phyloP scores from a whole-genome alignment of 2,329 filamentous ascomycete genomes.

The Aschersonia sp. region DNA sequence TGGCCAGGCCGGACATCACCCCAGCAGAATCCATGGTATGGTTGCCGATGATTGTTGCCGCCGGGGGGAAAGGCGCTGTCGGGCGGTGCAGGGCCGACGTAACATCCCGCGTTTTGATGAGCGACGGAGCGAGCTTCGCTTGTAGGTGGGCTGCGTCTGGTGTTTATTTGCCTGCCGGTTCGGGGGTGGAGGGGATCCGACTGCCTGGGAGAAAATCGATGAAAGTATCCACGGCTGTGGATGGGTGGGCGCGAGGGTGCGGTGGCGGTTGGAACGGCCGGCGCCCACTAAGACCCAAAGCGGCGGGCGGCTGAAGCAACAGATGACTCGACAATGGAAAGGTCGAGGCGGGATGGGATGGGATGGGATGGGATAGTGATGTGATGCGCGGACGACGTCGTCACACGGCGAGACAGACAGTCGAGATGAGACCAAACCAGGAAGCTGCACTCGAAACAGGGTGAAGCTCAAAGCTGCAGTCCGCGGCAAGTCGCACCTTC shows the following conservation, averaged over 20 bases:
- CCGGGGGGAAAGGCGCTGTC: background rate
- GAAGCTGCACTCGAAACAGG: no score
- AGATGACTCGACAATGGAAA: background rate
- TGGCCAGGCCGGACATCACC: conserved; percentile 1
- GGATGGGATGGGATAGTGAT: background rate
- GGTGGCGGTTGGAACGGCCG: background rate
- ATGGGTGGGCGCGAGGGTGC: background rate
- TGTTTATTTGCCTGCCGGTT: conserved; percentile 1
- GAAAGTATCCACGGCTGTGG: no score
- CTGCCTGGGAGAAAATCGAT: no score
- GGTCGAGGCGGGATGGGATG: background rate
- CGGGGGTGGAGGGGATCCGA: background rate
- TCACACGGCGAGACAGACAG: no score
- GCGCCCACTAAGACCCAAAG: background rate
- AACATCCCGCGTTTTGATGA: background rate
- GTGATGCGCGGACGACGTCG: background rate
- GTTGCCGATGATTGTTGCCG: background rate
- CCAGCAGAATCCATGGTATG: conserved; percentile 4
- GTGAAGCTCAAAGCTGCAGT: no score
- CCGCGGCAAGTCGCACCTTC: no score
- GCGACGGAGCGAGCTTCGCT: background rate
- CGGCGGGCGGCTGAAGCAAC: background rate
- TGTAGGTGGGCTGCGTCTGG: background rate
- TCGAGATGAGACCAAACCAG: no score
- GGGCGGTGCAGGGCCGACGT: background rate